phyloP scores from a whole-genome alignment of 2,329 filamentous ascomycete genomes.

The Penicillium sp. region DNA sequence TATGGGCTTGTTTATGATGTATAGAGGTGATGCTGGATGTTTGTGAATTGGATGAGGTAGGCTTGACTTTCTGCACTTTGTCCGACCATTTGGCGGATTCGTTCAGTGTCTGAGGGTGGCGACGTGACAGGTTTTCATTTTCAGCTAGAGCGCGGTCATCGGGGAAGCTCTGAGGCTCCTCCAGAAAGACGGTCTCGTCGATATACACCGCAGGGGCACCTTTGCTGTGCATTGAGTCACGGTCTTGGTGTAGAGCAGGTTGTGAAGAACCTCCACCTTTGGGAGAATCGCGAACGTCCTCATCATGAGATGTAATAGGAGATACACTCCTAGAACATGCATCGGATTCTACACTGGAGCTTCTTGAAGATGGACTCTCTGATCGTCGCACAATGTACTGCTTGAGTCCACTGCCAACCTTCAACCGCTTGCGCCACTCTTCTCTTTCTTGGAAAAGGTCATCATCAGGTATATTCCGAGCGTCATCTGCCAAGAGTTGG shows the following conservation, averaged over 20 bases:
- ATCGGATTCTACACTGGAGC: slow-evolving; percentile 14
- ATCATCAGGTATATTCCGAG: slow-evolving; percentile 47
- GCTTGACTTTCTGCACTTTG: too few species aligned
- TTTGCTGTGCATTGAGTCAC: neutral
- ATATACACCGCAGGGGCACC: slow-evolving; percentile 17
- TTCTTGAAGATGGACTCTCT: slow-evolving; percentile 21
- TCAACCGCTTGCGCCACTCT: slow-evolving; percentile 58
- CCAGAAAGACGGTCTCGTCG: slow-evolving; percentile 11
- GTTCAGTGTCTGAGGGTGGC: neutral
- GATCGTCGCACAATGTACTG: slow-evolving; percentile 26
- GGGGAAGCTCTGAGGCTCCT: neutral
- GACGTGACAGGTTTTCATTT: slow-evolving; percentile 22
- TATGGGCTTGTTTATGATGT: neutral
- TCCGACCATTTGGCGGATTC: neutral
- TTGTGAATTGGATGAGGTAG: neutral
- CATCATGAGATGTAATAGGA: neutral
- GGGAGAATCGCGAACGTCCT: neutral
- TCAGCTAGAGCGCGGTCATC: slow-evolving; percentile 13
- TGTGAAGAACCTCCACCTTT: neutral
- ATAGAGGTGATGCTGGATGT: neutral
- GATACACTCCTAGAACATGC: neutral
- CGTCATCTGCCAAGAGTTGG: slow-evolving; percentile 59
- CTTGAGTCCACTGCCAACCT: slow-evolving; percentile 44
- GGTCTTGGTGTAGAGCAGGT: too few species aligned
- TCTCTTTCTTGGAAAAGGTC: slow-evolving; percentile 58